phyloP scores from a whole-genome alignment of 176 grass and related monocot genomes.

The Guadua angustifolia region DNA sequence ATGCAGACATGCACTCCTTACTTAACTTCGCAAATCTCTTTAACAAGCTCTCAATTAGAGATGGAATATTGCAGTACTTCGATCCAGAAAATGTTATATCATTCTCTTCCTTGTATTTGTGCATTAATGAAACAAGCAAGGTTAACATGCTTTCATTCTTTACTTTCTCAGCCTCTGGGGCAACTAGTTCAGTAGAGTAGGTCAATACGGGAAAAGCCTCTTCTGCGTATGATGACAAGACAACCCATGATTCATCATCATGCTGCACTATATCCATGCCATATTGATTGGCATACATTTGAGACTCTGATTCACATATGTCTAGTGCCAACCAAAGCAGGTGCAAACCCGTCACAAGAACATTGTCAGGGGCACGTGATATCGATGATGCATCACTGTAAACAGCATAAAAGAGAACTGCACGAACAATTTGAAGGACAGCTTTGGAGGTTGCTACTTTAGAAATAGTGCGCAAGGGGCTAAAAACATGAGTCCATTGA shows the following conservation, averaged over 20 bases:
- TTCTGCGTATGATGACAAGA: conserved; percentile 46
- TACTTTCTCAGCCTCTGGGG: conserved; percentile 46
- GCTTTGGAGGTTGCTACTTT: conserved; percentile 82
- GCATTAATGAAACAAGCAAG: conserved; percentile 77
- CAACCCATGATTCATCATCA: conserved; percentile 67
- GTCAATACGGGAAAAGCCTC: conserved; percentile 67
- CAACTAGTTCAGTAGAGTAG: conserved; percentile 67
- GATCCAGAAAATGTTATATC: conserved; percentile 65
- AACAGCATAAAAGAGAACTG: conserved; percentile 84
- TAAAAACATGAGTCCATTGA: conserved; percentile 74
- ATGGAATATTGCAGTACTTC: conserved; percentile 83
- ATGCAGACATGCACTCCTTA: conserved; percentile 54
- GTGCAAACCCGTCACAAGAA: conserved; percentile 87
- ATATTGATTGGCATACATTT: conserved; percentile 37
- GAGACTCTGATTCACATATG: conserved; percentile 72
- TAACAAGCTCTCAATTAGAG: conserved; percentile 79
- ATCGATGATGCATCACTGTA: conserved; percentile 44
- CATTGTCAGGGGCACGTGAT: conserved; percentile 81
- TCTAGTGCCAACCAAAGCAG: conserved; percentile 82
- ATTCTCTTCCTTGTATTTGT: conserved; percentile 81
- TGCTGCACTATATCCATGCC: conserved; percentile 57
- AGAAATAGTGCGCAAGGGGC: conserved; percentile 67
- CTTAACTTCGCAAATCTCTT: conserved; percentile 86
- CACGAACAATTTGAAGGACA: conserved; percentile 75
- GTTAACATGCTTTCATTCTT: conserved; percentile 78